phyloP scores from a whole-genome alignment of 768 basidiomycete species.

The Cystofilobasidium macerans region DNA sequence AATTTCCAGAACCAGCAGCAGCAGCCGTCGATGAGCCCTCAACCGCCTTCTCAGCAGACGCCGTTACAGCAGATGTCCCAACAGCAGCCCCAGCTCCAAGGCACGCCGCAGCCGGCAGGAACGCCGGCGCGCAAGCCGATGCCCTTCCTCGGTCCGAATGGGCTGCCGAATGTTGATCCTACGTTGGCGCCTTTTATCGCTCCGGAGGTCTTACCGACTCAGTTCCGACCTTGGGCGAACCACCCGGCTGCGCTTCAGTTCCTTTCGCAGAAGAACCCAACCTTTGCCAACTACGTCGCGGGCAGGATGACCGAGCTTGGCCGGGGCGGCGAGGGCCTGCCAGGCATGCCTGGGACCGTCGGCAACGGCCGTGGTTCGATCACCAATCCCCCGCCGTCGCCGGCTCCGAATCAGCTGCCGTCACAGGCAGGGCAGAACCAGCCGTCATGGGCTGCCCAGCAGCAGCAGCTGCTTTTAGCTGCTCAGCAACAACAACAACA shows the following conservation, averaged over 20 bases:
- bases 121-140: not conserved
- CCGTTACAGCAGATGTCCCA: not conserved
- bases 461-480: not conserved
- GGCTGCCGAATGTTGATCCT: conserved; percentile 4
- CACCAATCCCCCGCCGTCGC: too few species aligned
- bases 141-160: not conserved
- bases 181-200: conserved; percentile 6
- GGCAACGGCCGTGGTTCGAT: not conserved
- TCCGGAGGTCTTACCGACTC: not conserved
- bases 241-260: conserved; percentile 15
- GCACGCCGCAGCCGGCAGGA: not conserved
- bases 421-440: too few species aligned
- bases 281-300: not conserved
- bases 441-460: conserved; percentile 7
- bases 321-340: conserved; percentile 6
- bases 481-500: not conserved
- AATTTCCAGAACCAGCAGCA: too few species aligned
- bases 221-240: conserved; percentile 7
- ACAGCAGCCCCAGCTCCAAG: not conserved
- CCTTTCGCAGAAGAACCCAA: conserved; percentile 5
- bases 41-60: too few species aligned
- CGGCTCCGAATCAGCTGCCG: too few species aligned
- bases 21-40: too few species aligned
- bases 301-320: conserved; percentile 2
- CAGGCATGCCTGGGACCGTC: conserved; percentile 4